Evolutionary conservation across 2,329 filamentous ascomycete species (phyloP), one percentile per base, ranked within the genome.

Genomic region (Venturia oleaginea): DNA sequence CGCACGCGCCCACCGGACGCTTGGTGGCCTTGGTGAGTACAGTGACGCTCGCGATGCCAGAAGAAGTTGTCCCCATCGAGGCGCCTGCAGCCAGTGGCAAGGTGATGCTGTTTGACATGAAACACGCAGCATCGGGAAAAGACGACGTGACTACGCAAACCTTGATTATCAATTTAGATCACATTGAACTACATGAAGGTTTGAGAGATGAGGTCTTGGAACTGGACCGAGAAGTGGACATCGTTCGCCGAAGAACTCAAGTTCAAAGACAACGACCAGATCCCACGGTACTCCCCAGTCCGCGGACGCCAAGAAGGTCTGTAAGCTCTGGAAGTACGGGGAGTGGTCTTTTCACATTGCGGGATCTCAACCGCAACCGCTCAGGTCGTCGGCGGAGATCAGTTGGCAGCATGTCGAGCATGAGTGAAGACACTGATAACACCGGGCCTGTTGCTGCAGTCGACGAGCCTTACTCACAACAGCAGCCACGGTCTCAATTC

Each of bases 161-260:
- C 63, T 72, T 70, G 2, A 71, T 73, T 48, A 74, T 75, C 59
- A 74, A 76, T 64, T 59, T 77, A 7, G 75, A 76, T 62, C 71
- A 71, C 17, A 68, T 76, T 7, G 72, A 73, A 40, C 72, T 74
- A 4, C 73, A 73, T 13, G 75, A 77, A 66, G 68, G 70, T 65
- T 67, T 77, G 1, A 74, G 73, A 10, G 75, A 77, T 68, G 75
- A 75, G 48, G 70, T 70, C 0, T 72, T 77, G n/a, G 73, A 75
- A 59, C 76, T 77, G 66, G 75, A 77, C 15, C 68, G 73, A 27
- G 75, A 77, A 65, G 75, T 77, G 0, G 75, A 76, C 63, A 61
- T 77, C 30, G 74, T 76, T 43, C 68, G 75, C 54, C 74, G 72
- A 4, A 69, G 75, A 19, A 77, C 75, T 2, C 65, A 76, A 24